A percentile compares a stretch with the other conserved stretches of the same genome.
Conservation (phyloP, 2,329 filamentous ascomycete genomes). For the Dendrostoma leiphaemia region DNA sequence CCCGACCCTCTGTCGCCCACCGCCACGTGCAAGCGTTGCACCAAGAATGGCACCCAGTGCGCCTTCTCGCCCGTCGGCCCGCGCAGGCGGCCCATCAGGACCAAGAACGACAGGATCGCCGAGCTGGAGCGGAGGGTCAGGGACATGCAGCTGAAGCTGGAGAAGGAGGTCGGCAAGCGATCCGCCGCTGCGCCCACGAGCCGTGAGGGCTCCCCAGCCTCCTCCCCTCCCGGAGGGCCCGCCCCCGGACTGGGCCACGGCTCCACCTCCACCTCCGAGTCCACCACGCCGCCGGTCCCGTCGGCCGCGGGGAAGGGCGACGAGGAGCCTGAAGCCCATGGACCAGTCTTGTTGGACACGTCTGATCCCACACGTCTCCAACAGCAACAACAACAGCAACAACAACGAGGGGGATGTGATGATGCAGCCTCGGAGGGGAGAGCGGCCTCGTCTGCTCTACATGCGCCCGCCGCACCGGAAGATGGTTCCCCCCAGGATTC, state of each 20-base stretch:
- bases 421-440: not conserved
- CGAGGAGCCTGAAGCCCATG: not conserved
- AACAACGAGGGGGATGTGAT: no score
- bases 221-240: not conserved
- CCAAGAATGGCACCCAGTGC: conserved; percentile 15
- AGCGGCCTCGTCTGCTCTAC: not conserved
- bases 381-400: no score
- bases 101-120: conserved; percentile 18
- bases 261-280: not conserved
- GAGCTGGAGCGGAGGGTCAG: conserved; percentile 17
- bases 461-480: not conserved
- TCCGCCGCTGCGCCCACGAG: not conserved
- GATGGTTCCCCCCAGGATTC: not conserved
- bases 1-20: conserved; percentile 15
- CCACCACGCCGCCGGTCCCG: not conserved
- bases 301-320: not conserved
- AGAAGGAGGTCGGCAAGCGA: conserved; percentile 9
- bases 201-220: not conserved
- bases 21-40: conserved; percentile 14
- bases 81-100: conserved; percentile 10
- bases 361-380: no score
- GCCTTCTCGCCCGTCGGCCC: conserved; percentile 17
- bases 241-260: not conserved
- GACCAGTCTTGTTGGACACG: no score
- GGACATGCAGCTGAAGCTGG: conserved; percentile 18